A percentile compares a stretch with the other conserved stretches of the same genome.
These are phyloP conservation scores for Albophoma yamanashiensis DNA, from an alignment of 2,329 filamentous ascomycete genomes.

Conservation along the genomic window DNA sequence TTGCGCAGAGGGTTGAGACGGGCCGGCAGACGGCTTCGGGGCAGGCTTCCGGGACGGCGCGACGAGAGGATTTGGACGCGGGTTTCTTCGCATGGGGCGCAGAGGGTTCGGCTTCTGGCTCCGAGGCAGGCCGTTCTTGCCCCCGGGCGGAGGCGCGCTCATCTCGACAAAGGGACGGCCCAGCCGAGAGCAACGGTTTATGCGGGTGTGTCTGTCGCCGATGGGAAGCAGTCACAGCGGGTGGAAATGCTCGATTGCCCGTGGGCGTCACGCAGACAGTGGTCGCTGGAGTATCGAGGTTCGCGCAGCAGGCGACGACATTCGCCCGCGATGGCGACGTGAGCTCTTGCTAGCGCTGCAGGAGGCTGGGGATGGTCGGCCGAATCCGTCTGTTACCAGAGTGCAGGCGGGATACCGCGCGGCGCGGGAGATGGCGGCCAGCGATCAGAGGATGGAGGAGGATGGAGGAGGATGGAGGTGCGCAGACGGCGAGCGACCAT, in stretches of 20 bases:
- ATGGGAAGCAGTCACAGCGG: background rate
- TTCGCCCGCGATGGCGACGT: background rate
- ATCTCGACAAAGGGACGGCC: slow-evolving; percentile 18
- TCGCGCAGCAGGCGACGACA: background rate
- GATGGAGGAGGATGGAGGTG: background rate
- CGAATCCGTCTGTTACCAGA: background rate
- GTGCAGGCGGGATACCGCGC: background rate
- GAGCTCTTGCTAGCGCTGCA: background rate
- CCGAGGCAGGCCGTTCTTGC: slow-evolving; percentile 20
- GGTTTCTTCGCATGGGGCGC: slow-evolving; percentile 28
- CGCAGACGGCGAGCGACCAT: background rate
- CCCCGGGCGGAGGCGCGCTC: slow-evolving; percentile 29
- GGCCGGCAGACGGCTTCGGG: slow-evolving; percentile 7
- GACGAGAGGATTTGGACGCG: slow-evolving; percentile 49
- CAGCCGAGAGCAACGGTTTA: no score
- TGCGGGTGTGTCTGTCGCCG: background rate
- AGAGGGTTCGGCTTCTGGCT: slow-evolving; percentile 23
- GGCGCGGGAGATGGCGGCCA: background rate
- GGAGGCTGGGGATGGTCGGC: background rate
- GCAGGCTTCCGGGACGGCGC: slow-evolving; percentile 40
- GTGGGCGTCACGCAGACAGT: background rate
- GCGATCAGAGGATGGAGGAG: background rate
- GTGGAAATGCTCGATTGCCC: background rate
- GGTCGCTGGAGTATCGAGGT: no score
- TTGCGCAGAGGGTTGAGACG: slow-evolving; percentile 9